Evolutionary conservation across 345 rosid genomes (phyloP), one percentile per base, ranked within the genome.

Genomic region (Balakata baccata): DNA sequence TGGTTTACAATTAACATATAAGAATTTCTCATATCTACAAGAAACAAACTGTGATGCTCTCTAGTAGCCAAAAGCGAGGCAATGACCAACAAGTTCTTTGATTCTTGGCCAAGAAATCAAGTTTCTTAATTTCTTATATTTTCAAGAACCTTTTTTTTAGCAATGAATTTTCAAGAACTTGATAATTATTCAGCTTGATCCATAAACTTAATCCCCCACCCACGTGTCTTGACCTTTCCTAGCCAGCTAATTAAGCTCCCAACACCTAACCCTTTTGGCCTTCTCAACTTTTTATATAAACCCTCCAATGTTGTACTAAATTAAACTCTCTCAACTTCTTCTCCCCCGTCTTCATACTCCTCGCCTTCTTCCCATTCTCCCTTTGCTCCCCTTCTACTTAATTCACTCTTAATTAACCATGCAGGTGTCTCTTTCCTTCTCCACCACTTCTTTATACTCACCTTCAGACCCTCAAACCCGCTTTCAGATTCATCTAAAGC

Each of bases 381-480:
- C 34, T 29, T 29, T 29, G 34, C 34, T 29, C 34, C 34, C 34
- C 34, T 29, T 29, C 34, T 29, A 29, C 34, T 29, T 29, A 29
- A 29, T 29, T 29, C 34, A 1, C 34, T 29, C 34, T 29, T 29
- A 29, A 29, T 29, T 13, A 70, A 50, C 64, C 68, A 71, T 82
- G 86, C 74, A 78, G 43, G 54, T 52, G 20, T 69, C 78, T 46
- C 64, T 73, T 11, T 57, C 18, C 56, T 64, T 34, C 45, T 20
- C 59, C 22, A 8, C 41, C 43, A 39, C 54, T 49, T 1, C 41
- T 3, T 47, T 61, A 3, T 5, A 34, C 6, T 7, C 29, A 12
- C 2, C 16, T 10, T 23, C 59, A 16, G 5, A 49, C 41, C 38
- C 52, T 11, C 58, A 41, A 9, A 54, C 54, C 13, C 37, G 16